Evolutionary conservation across 768 basidiomycete genomes (phyloP).

Genomic region (Lentinula lateritia): DNA sequence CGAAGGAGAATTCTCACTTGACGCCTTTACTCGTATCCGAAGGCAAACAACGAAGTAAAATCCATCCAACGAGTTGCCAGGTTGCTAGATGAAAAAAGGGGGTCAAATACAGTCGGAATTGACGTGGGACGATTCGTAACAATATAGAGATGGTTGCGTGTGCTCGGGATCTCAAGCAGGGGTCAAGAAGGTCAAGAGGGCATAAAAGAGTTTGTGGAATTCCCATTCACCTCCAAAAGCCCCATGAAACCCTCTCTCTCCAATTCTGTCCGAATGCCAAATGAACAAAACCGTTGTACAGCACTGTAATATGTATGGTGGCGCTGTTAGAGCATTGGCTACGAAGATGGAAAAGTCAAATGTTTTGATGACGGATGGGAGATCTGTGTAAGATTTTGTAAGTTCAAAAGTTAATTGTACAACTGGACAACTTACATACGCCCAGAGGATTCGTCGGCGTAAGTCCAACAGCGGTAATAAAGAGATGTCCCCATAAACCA

Average conservation of each 20-base stretch:
- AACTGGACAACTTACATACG: constrained; percentile 22
- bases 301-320: constrained; percentile 8
- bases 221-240: constrained; percentile 25
- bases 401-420: neutral
- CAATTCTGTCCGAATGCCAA: constrained; percentile 8
- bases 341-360: constrained; percentile 31
- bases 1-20: constrained; percentile 15
- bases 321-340: constrained; percentile 25
- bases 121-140: no score
- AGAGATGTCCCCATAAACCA: constrained; percentile 30
- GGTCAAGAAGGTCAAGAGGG: no score
- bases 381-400: no score
- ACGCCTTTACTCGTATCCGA: constrained; percentile 19
- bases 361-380: constrained; percentile 32
- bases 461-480: constrained; percentile 28
- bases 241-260: constrained; percentile 17
- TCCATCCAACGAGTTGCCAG: constrained; percentile 32
- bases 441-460: constrained; percentile 30
- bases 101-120: no score
- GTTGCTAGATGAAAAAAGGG: constrained; percentile 17
- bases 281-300: constrained; percentile 8
- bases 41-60: constrained; percentile 27
- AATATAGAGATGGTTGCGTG: no score
- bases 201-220: neutral
- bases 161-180: no score